These are phyloP conservation scores for Cryptococcus depauperatus DNA, from an alignment of 1,284 basidiomycete species.

Conservation along the genomic window DNA sequence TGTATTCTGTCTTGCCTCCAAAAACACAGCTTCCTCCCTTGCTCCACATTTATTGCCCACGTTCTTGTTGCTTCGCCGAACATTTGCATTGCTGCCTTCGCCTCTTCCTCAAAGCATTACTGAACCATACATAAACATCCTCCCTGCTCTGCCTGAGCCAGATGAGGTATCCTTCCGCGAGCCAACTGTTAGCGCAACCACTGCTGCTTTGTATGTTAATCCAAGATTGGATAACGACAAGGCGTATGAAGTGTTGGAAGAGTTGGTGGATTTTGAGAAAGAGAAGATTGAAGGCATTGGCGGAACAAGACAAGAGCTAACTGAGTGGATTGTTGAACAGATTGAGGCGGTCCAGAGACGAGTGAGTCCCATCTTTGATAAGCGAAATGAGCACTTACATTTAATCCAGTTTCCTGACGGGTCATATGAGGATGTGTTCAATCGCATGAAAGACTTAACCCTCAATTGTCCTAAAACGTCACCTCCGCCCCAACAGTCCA, in stretches of 20 bases:
- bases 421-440: constrained; percentile 33
- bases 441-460: constrained; percentile 18
- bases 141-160: constrained; percentile 37
- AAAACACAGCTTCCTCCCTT: constrained; percentile 15
- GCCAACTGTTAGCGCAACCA: constrained; percentile 40
- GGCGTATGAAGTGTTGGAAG: constrained; percentile 35
- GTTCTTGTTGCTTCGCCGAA: constrained; percentile 34
- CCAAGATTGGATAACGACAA: constrained; percentile 32
- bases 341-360: constrained; percentile 33
- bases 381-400: not conserved
- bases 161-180: constrained; percentile 34
- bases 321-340: constrained; percentile 21
- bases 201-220: constrained; percentile 41
- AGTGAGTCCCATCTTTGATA: constrained; percentile 17
- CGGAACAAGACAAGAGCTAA: constrained; percentile 21
- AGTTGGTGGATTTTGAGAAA: constrained; percentile 39
- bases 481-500: not conserved
- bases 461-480: constrained; percentile 15
- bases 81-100: constrained; percentile 29
- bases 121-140: constrained; percentile 33
- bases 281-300: constrained; percentile 22
- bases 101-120: constrained; percentile 21
- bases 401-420: constrained; percentile 38
- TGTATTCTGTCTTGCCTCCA: constrained; percentile 24
- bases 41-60: constrained; percentile 27